phyloP scores from a whole-genome alignment of 2,329 filamentous ascomycete genomes.

The Coniella vitis region DNA sequence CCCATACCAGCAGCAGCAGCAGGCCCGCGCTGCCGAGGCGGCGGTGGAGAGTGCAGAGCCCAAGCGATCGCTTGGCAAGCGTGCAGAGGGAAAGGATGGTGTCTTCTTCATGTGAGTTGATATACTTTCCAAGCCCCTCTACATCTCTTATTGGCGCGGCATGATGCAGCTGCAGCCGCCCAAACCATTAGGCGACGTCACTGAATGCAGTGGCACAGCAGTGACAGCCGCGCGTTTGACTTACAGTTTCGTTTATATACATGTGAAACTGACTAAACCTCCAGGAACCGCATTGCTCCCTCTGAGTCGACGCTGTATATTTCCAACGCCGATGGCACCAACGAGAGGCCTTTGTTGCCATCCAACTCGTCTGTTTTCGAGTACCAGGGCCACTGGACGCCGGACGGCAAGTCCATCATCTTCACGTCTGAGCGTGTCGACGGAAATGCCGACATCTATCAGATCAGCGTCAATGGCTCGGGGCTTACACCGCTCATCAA shows the following conservation, averaged over 20 bases:
- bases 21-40: background rate
- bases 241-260: too few species aligned
- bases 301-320: conserved; percentile 20
- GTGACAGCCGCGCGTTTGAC: too few species aligned
- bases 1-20: conserved; percentile 5
- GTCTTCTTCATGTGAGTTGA: conserved; percentile 12
- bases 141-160: too few species aligned
- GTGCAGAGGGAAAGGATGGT: conserved; percentile 9
- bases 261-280: background rate
- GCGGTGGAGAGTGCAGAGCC: background rate
- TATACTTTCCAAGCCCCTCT: too few species aligned
- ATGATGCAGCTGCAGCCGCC: too few species aligned
- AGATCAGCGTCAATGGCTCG: conserved; percentile 28
- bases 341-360: conserved; percentile 28
- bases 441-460: conserved; percentile 35
- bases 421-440: conserved; percentile 35
- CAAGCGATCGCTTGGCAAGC: background rate
- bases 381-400: conserved; percentile 32
- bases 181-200: too few species aligned
- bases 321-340: conserved; percentile 32
- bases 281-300: conserved; percentile 20
- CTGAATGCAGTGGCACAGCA: too few species aligned
- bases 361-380: conserved; percentile 26
- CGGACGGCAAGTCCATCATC: conserved; percentile 31
- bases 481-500: conserved; percentile 27